A percentile compares a stretch with the other conserved stretches of the same genome.
Evolutionary conservation across 2,329 filamentous ascomycete species (phyloP).

Genomic region (Paracoccidioides lutzii): DNA sequence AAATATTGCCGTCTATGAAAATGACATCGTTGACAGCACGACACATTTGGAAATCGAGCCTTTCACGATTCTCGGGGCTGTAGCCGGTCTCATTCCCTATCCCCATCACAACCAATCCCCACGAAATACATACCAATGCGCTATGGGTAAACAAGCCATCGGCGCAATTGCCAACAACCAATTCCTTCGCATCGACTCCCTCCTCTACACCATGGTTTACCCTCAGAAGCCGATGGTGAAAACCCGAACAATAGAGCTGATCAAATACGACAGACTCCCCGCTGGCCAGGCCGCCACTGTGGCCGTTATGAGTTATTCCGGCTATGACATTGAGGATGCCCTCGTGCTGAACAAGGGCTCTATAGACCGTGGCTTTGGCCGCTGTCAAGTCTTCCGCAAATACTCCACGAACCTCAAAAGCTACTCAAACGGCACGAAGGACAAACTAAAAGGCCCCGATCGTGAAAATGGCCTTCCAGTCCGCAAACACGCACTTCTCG

Average conservation of each 20-base stretch:
- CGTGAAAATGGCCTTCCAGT: constrained; percentile 49
- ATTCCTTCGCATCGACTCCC: constrained; percentile 89
- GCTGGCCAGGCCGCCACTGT: constrained; percentile 95
- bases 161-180: constrained; percentile 97
- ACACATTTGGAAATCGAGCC: constrained; percentile 97
- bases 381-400: constrained; percentile 97
- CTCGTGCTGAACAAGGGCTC: constrained; percentile 94
- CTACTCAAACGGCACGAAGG: constrained; percentile 66
- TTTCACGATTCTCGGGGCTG: constrained; percentile 89
- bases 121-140: constrained; percentile 96
- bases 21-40: constrained; percentile 66
- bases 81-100: constrained; percentile 92
- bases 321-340: constrained; percentile 98
- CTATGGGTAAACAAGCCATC: constrained; percentile 99
- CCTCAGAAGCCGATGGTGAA: constrained; percentile 97
- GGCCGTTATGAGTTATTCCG: constrained; percentile 98
- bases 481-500: constrained; percentile 59
- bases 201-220: constrained; percentile 94
- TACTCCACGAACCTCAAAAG: constrained; percentile 74
- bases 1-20: constrained; percentile 80
- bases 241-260: constrained; percentile 88
- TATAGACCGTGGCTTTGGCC: constrained; percentile 84
- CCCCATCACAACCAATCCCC: constrained; percentile 98
- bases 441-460: constrained; percentile 49
- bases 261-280: constrained; percentile 93